Base-by-base conservation (phyloP, 305 asterid species). In the Solanum aculeatissimum region DNA sequence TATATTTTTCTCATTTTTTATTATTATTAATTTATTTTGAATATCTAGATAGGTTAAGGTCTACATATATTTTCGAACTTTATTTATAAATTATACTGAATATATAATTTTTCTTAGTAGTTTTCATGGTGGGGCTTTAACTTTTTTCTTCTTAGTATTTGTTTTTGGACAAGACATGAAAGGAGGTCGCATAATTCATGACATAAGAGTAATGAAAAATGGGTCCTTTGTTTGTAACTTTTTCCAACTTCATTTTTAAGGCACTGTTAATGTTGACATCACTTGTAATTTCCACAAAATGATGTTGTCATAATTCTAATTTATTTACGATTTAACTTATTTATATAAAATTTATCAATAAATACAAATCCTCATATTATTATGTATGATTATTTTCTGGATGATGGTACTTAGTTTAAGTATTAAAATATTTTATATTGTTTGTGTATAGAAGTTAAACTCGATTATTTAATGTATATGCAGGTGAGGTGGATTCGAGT, bases 401-500 rank as follows among this genome's bases (percentile, higher is more conserved):
- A 32, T 32, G 6, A 32, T 32, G 4, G 6, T 32, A 32, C 38
- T 35, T 35, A 35, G 40, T 35, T 35, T 35, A 35, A 35, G 40
- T 35, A 35, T 35, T 35, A 35, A 35, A 35, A 35, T 35, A 35
- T 35, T 35, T 35, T 35, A 21, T 57, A 57, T 35, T 4, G 0
- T 38, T 32, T 32, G 49, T 68, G 7, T 18, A 2, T 9, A 4
- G 14, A 68, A 18, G 4, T 42, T 69, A 75, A 75, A 49, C 16
- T 51, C 54, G 2, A 35, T 29, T 63, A 83, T 35, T 21, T 62
- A 62, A 65, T 40, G 1, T 7, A 49, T 7, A 13, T n/a, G 35
- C 91, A 94, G 98, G 97, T 92, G 90, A 90, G 94, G 86, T 94
- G 98, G 98, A 93, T 94, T 15, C 85, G 98, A 62, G 95, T 94